Conservation (phyloP, 176 grass and related monocot genomes). For the Lolium perenne region DNA sequence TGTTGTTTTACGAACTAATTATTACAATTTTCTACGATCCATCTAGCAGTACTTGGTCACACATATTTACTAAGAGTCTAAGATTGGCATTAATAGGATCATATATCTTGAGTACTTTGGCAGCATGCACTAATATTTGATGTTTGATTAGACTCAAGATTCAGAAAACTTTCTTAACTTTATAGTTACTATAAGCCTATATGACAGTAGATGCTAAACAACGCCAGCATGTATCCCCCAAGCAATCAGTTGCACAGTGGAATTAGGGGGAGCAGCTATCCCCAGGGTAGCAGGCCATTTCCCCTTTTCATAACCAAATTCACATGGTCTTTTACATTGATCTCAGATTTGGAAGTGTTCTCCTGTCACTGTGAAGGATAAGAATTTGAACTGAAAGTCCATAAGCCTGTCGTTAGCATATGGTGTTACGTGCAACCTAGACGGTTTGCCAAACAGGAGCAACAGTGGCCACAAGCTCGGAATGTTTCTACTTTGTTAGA, state of each 20-base stretch:
- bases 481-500: not conserved
- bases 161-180: conserved; percentile 1
- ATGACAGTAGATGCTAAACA: not conserved
- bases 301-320: not conserved
- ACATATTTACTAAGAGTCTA: conserved; percentile 17
- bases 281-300: not conserved
- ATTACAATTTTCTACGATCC: conserved; percentile 5
- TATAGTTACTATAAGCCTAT: conserved; percentile 1
- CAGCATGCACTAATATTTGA: conserved; percentile 13
- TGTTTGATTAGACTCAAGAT: not conserved
- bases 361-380: not conserved
- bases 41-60: not conserved
- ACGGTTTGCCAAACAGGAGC: not conserved
- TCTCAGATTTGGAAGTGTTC: not conserved
- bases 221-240: not conserved
- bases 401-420: not conserved
- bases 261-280: not conserved
- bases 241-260: not conserved
- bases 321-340: not conserved
- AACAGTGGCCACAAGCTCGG: not conserved
- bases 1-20: conserved; percentile 7
- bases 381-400: not conserved
- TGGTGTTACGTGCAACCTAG: conserved; percentile 1
- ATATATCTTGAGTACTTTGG: conserved; percentile 4
- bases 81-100: conserved; percentile 10